Conservation (phyloP, 2,329 filamentous ascomycete genomes). For the Epichloe hybrida region DNA sequence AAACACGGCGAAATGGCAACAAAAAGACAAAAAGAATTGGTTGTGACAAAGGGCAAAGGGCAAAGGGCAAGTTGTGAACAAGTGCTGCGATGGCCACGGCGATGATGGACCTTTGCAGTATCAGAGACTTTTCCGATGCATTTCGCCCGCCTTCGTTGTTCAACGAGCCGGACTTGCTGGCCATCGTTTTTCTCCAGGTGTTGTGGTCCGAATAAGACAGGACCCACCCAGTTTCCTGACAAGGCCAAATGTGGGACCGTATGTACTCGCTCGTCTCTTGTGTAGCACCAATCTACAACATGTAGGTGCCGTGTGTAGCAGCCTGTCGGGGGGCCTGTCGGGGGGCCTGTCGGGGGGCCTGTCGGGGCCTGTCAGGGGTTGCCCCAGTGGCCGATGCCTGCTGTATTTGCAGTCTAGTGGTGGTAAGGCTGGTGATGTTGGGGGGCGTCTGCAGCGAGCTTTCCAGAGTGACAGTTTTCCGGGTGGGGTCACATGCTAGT, state of each 20-base stretch:
- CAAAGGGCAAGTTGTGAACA: conserved; percentile 4
- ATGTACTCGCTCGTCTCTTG: too few species aligned
- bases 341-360: too few species aligned
- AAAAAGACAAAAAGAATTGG: conserved; percentile 2
- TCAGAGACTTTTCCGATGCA: conserved; percentile 9
- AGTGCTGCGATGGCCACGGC: conserved; percentile 4
- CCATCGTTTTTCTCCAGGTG: conserved; percentile 25
- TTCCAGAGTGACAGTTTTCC: neutral
- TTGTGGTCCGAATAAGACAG: conserved; percentile 28
- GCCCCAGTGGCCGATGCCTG: too few species aligned
- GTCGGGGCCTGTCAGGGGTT: too few species aligned
- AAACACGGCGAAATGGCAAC: conserved; percentile 3
- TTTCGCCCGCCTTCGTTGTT: conserved; percentile 2
- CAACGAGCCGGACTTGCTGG: conserved; percentile 16
- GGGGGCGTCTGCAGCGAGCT: neutral
- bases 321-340: too few species aligned
- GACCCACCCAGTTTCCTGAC: conserved; percentile 8
- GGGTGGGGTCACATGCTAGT: neutral
- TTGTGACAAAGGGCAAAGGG: conserved; percentile 2
- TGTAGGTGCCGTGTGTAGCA: too few species aligned
- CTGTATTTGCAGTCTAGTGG: too few species aligned
- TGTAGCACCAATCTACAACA: too few species aligned
- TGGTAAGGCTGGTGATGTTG: neutral
- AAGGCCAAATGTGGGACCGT: conserved; percentile 4
- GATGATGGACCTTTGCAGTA: conserved; percentile 10